phyloP scores from a whole-genome alignment of 768 basidiomycete genomes.

The Ramaria sp. region DNA sequence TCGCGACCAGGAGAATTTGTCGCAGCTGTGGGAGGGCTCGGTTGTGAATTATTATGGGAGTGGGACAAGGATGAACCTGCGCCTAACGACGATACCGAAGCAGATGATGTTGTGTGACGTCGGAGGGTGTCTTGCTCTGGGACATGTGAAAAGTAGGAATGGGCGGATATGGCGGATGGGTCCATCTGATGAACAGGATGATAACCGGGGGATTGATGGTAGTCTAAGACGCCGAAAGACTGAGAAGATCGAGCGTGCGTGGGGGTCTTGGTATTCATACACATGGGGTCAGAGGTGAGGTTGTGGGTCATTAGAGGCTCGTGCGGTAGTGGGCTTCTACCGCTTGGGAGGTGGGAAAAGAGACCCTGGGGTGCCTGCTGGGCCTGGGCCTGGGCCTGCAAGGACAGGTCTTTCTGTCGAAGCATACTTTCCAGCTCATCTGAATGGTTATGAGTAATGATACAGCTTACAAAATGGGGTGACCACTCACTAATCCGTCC shows the following conservation, averaged over 20 bases:
- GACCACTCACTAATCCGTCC: constrained; percentile 44
- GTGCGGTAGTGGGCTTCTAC: background rate
- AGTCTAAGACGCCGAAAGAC: background rate
- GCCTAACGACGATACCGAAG: background rate
- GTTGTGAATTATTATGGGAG: constrained; percentile 1
- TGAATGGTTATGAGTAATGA: constrained; percentile 18
- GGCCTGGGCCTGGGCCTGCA: background rate
- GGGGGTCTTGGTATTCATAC: background rate
- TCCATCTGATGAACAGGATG: too few relatives aligned
- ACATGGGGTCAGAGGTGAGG: background rate
- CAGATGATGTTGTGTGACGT: background rate
- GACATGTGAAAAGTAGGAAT: background rate
- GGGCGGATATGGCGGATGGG: background rate
- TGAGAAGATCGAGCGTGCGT: background rate
- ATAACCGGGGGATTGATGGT: background rate
- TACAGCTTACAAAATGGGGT: background rate
- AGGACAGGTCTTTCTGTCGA: constrained; percentile 38
- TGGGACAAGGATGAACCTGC: background rate
- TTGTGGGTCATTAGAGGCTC: background rate
- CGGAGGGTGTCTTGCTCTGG: background rate
- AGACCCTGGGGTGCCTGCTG: too few relatives aligned
- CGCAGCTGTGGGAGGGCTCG: background rate
- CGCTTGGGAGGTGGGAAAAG: too few relatives aligned
- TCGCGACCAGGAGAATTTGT: background rate
- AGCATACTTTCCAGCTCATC: constrained; percentile 62